These are phyloP conservation scores for Fusarium keratoplasticum DNA, from an alignment of 2,329 filamentous ascomycete species.

Conservation along the genomic window DNA sequence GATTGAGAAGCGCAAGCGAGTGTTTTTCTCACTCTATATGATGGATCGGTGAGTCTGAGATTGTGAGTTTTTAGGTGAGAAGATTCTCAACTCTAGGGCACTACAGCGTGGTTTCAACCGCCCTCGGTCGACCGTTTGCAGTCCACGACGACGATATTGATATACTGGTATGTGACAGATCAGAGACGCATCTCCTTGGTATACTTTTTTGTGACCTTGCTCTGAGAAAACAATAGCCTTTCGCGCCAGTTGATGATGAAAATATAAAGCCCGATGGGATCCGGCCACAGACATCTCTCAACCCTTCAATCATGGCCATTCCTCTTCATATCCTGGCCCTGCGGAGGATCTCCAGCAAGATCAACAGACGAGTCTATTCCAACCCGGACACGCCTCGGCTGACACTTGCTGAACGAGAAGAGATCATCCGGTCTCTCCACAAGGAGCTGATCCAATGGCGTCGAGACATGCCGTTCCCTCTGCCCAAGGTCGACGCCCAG, in stretches of 20 bases:
- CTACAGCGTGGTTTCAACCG: conserved; percentile 54
- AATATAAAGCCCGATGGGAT: conserved; percentile 42
- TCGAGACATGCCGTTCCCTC: conserved; percentile 57
- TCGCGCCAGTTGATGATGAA: conserved; percentile 52
- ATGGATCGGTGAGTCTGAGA: conserved; percentile 56
- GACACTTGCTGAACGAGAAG: conserved; percentile 44
- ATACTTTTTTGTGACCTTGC: neutral
- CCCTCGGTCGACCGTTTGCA: conserved; percentile 58
- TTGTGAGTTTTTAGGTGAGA: neutral
- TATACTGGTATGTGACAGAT: conserved; percentile 44
- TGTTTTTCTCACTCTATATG: conserved; percentile 62
- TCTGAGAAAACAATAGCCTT: conserved; percentile 44
- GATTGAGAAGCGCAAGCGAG: conserved; percentile 53
- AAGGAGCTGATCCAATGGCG: conserved; percentile 58
- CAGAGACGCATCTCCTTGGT: neutral
- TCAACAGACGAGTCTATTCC: conserved; percentile 53
- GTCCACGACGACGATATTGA: conserved; percentile 60
- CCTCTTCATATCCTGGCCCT: conserved; percentile 57
- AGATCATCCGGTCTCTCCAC: conserved; percentile 51
- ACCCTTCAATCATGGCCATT: conserved; percentile 52
- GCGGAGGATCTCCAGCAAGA: conserved; percentile 55
- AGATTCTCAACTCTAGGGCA: neutral
- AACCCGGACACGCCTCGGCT: conserved; percentile 32
- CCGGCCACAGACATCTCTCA: conserved; percentile 38
- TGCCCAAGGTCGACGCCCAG: conserved; percentile 51